Conservation (phyloP, 2,329 filamentous ascomycete species). For the Coniochaeta ligniaria region DNA sequence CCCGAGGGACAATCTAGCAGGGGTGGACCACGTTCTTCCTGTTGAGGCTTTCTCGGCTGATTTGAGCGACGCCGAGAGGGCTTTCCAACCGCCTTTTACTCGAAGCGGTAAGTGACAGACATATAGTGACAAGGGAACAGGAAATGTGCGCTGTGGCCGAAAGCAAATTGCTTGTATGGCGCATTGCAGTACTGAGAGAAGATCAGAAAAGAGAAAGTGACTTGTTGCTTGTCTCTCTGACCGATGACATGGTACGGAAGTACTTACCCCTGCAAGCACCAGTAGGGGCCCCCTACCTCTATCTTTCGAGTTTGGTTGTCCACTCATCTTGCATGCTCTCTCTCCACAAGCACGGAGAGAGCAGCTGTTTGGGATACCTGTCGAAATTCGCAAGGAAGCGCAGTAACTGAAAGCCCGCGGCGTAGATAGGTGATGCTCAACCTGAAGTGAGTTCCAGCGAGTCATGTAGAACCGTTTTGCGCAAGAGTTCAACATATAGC, state of each 20-base stretch:
- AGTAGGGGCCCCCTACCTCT: background rate
- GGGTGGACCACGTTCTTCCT: background rate
- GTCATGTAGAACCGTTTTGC: background rate
- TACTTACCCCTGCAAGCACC: background rate
- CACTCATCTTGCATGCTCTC: background rate
- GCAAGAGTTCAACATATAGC: background rate
- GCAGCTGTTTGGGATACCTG: background rate
- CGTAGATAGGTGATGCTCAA: background rate
- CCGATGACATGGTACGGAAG: background rate
- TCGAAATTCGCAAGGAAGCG: background rate
- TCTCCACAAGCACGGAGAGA: background rate
- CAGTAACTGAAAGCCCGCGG: background rate
- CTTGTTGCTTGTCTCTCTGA: background rate
- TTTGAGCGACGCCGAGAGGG: background rate
- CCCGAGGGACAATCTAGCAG: background rate
- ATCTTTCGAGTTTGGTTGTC: background rate
- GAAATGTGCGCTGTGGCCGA: background rate
- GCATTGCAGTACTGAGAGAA: background rate
- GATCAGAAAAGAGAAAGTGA: background rate
- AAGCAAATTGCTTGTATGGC: background rate
- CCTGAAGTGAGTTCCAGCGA: background rate
- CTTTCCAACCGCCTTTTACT: background rate
- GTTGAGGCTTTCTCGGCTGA: background rate
- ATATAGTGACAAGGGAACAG: background rate
- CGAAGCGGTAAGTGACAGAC: background rate